These are phyloP conservation scores for Pseudogymnoascus sp. DNA, from an alignment of 2,329 filamentous ascomycete genomes.

Conservation along the genomic window DNA sequence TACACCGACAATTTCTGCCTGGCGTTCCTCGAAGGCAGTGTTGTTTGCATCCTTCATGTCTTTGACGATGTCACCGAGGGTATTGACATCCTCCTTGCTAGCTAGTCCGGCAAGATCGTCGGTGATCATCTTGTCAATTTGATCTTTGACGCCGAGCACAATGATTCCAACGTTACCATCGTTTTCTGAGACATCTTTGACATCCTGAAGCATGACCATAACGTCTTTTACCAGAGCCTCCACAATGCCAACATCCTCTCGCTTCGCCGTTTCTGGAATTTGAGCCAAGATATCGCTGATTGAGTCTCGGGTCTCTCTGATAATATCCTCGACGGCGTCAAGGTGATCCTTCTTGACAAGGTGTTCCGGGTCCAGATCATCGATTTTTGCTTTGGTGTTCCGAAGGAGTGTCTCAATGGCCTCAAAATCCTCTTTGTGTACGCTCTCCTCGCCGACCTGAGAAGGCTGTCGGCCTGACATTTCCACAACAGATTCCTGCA, in stretches of 20 bases:
- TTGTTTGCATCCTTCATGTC: constrained; percentile 66
- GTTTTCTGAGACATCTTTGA: constrained; percentile 62
- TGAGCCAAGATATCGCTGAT: constrained; percentile 58
- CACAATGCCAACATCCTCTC: constrained; percentile 68
- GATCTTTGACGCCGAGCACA: constrained; percentile 75
- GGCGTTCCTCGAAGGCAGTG: constrained; percentile 74
- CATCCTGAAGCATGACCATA: constrained; percentile 65
- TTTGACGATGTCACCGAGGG: constrained; percentile 60
- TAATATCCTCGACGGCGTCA: constrained; percentile 43
- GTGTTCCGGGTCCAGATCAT: constrained; percentile 71
- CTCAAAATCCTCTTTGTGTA: constrained; percentile 74
- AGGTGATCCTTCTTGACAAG: constrained; percentile 58
- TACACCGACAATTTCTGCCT: constrained; percentile 71
- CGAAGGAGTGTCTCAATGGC: constrained; percentile 84
- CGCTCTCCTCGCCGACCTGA: constrained; percentile 35
- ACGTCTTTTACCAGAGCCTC: constrained; percentile 74
- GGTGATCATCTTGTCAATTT: constrained; percentile 63
- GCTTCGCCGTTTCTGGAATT: constrained; percentile 62
- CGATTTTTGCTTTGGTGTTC: constrained; percentile 80
- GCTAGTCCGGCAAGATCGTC: constrained; percentile 63
- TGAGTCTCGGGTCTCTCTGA: constrained; percentile 67
- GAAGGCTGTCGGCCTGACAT: constrained; percentile 35
- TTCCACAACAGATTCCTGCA: constrained; percentile 52
- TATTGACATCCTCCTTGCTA: constrained; percentile 65
- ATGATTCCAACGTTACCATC: constrained; percentile 75